These are phyloP conservation scores for Salix viminalis DNA, from an alignment of 345 rosid genomes.

Conservation along the genomic window DNA sequence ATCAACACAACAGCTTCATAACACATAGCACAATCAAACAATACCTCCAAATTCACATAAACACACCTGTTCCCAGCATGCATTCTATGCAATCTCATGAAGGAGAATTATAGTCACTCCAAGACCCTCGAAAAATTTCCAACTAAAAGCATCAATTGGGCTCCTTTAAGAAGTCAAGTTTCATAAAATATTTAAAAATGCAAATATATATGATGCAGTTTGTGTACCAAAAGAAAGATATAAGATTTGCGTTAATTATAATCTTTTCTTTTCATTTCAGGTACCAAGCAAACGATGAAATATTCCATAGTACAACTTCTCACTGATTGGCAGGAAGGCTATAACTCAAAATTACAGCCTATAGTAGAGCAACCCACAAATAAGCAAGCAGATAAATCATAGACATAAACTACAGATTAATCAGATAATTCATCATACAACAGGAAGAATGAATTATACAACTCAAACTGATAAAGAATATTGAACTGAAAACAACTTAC, in stretches of 20 bases:
- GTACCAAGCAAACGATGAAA: neutral
- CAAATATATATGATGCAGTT: neutral
- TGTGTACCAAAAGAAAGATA: neutral
- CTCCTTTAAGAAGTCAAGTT: neutral
- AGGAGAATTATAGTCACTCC: neutral
- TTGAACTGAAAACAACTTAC: constrained; percentile 20
- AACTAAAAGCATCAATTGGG: neutral
- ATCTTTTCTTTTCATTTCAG: neutral
- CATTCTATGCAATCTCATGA: neutral
- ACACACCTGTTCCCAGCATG: neutral
- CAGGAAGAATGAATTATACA: neutral
- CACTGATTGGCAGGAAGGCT: neutral
- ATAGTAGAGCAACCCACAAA: neutral
- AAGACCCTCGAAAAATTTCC: neutral
- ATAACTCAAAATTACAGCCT: neutral
- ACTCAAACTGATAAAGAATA: neutral
- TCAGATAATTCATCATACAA: neutral
- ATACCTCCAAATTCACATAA: neutral
- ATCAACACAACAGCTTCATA: neutral
- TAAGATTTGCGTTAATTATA: neutral
- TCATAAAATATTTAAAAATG: neutral
- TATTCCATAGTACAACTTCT: neutral
- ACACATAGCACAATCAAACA: neutral
- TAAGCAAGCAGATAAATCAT: neutral
- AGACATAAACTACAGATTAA: neutral